These are phyloP conservation scores for Apiospora malaysiana DNA, from an alignment of 2,329 filamentous ascomycete genomes.

Conservation along the genomic window DNA sequence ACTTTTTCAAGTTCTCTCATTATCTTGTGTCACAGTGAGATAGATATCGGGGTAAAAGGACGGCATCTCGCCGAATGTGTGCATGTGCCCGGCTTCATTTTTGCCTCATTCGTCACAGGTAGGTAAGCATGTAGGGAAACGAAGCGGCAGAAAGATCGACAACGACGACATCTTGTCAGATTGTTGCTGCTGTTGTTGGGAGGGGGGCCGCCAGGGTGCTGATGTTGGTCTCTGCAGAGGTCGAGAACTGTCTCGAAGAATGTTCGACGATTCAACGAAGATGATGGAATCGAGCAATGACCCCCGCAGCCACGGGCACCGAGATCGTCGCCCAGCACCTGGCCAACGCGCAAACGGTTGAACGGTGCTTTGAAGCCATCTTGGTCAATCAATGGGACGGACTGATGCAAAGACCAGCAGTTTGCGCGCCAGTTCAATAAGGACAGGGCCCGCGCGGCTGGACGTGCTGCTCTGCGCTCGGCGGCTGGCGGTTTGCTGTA, in stretches of 20 bases:
- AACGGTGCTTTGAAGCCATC: background rate
- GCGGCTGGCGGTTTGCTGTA: background rate
- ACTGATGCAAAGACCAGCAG: conserved; percentile 13
- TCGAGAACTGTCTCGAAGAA: conserved; percentile 6
- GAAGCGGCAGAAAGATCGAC: background rate
- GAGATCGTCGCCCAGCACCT: background rate
- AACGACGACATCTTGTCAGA: background rate
- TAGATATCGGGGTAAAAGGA: background rate
- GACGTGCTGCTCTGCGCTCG: background rate
- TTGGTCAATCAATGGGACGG: background rate
- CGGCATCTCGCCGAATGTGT: background rate
- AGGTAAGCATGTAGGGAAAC: background rate
- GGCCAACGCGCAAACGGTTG: conserved; percentile 16
- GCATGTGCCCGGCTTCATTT: background rate
- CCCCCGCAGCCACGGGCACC: background rate
- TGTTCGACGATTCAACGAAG: background rate
- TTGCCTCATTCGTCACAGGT: conserved; percentile 18
- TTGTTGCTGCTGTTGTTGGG: background rate
- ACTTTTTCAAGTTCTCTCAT: conserved; percentile 2
- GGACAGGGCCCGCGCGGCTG: conserved; percentile 6
- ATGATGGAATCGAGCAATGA: background rate
- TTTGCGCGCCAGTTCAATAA: background rate
- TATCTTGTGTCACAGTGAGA: background rate
- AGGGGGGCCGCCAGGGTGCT: too few relatives aligned
- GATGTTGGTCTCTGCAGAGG: background rate